Base-by-base conservation (phyloP, 768 basidiomycete species). In the Gloeostereum incarnatum region DNA sequence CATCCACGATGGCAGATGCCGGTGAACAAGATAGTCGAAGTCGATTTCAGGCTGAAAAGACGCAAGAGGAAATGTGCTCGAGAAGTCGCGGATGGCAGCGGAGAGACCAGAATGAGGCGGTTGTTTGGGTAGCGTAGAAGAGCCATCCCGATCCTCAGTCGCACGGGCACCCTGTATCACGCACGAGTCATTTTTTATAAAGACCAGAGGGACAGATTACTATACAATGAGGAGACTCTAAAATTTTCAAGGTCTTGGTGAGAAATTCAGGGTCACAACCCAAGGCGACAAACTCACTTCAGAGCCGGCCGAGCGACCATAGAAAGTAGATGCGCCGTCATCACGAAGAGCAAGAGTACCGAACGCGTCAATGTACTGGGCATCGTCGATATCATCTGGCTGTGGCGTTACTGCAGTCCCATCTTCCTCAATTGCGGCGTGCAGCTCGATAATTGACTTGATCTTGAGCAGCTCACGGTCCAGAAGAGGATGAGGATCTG, bases 261-360 rank as follows among this genome's bases (percentile, higher is more conserved):
- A 24, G 30, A 17, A 40, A 35, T 10, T 6, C 42, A 22, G 26
- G 8, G 33, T 33, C 16, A 36, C 36, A 33, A 11, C 36, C 18
- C 22, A 18, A 5, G 21, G 8, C n/a, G n/a, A 4, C 32, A 32
- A 11, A 60, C 76, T 34, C 41, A 81, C 81, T 65, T 86, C 83
- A 35, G 73, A 71, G 6, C 80, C 80, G 21, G 79, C 80, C 34
- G 78, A 78, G n/a, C 75, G 66, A 14, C 80, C 80, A 49, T 78
- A 82, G 45, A 83, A 83, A 3, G 78, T 81, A 3, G 76, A 69
- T 3, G 73, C 78, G 14, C 81, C 81, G 45, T 81, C 79, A 30
- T 81, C 76, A 20, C 75, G 65, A 42, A 83, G 71, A 0, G 81
- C 81, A 13, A 83, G 49, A 0, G 80, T 82, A 6, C 80, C 80